Evolutionary conservation across 768 basidiomycete genomes (phyloP), one percentile per base, ranked within the genome.

Genomic region (Candolleomyces aberdarensis): DNA sequence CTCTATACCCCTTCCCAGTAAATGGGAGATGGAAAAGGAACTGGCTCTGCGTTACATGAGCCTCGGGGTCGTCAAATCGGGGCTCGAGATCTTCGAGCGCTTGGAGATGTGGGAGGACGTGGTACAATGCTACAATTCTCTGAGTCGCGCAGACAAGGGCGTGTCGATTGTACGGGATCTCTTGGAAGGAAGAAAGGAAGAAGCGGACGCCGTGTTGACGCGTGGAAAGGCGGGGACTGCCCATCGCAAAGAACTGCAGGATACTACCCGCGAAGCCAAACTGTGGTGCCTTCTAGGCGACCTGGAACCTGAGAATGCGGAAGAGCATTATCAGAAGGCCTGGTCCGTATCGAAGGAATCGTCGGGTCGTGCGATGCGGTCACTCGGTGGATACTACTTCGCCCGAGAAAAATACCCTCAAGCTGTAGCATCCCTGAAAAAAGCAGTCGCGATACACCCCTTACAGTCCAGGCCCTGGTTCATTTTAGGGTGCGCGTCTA

Each of bases 91-190:
- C 58, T 98, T 94, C 69, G 90, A 94, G 74, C 83, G 92, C 40
- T 78, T 98, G 62, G 95, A 98, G 76, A 94, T 98, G 94, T 99
- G 96, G 96, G 97, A 97, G 75, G 93, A 98, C 64, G 95, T 92
- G 8, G 94, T 94, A 47, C 80, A 83, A 63, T 98, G 96, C 74
- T 92, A 90, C 80, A 86, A 88, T 62, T 78, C 86, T 17, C 81
- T 96, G 75, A 95, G 96, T 64, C 78, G 84, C 64, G 83, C 83
- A 10, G 92, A 93, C 57, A 87, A 85, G 69, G 97, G 88, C 5
- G 81, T 94, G 61, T 72, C 77, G 2, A 85, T 99, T 70, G 93
- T 98, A 43, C 83, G 83, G 22, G 94, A 96, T 70, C 76, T 99
- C 10, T 76, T 98, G 29, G 88, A 88, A 62, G 96, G 95, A 0